phyloP scores from a whole-genome alignment of 352 stramenopile genomes.

The Globisporangium rhizosaccharum region DNA sequence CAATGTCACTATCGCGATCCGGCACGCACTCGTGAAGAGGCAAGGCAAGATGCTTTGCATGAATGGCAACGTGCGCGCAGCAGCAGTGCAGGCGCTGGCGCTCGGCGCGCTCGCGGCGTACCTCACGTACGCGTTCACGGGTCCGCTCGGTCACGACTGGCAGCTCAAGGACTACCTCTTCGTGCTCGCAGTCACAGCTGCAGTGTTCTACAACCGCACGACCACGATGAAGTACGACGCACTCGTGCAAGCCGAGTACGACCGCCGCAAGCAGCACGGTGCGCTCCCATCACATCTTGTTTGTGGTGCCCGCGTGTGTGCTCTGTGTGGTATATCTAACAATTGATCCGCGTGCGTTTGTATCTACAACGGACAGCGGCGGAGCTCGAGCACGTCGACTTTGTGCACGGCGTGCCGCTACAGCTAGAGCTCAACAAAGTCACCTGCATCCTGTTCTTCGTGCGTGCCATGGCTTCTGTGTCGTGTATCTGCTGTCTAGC shows the following conservation, averaged over 20 bases:
- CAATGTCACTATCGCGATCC: too few species aligned
- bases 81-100: conserved; percentile 28
- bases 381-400: conserved; percentile 43
- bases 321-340: too few species aligned
- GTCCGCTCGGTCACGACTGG: conserved; percentile 32
- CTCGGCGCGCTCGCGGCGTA: conserved; percentile 43
- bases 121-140: conserved; percentile 41
- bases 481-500: not conserved
- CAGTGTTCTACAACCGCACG: conserved; percentile 53
- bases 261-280: conserved; percentile 11
- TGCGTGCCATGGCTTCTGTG: conserved; percentile 11
- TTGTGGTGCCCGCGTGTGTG: too few species aligned
- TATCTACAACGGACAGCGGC: conserved; percentile 19
- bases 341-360: not conserved
- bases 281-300: not conserved
- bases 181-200: conserved; percentile 41
- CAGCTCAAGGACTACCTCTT: conserved; percentile 56
- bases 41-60: too few species aligned
- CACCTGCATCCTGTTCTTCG: conserved; percentile 75
- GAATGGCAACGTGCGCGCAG: conserved; percentile 8
- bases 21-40: not conserved
- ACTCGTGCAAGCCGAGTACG: conserved; percentile 21
- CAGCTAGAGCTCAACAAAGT: conserved; percentile 55
- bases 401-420: conserved; percentile 42
- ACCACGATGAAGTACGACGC: conserved; percentile 49